phyloP scores from a whole-genome alignment of 2,329 filamentous ascomycete genomes.

The Penicillium sp. region DNA sequence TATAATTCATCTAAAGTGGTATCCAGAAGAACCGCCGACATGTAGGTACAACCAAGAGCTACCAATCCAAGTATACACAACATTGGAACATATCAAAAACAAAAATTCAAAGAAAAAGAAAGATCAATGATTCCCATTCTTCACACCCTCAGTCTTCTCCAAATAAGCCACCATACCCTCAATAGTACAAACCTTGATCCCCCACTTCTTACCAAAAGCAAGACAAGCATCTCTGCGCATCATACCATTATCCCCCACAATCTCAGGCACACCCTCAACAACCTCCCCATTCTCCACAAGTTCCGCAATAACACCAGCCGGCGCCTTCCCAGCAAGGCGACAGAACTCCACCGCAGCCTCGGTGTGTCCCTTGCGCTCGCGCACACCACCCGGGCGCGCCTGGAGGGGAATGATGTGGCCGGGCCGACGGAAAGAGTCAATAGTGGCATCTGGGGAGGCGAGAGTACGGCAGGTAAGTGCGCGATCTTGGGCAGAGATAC shows the following conservation, averaged over 20 bases:
- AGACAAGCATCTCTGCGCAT: conserved; percentile 87
- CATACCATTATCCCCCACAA: conserved; percentile 73
- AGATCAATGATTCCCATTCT: conserved; percentile 39
- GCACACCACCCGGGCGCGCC: conserved; percentile 76
- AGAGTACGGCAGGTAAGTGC: conserved; percentile 77
- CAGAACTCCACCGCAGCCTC: conserved; percentile 94
- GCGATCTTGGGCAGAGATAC: conserved; percentile 87
- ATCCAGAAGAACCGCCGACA: conserved; percentile 3
- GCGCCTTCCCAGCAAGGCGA: conserved; percentile 73
- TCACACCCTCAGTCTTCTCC: conserved; percentile 67
- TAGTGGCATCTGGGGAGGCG: conserved; percentile 62
- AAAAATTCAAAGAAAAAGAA: conserved; percentile 2
- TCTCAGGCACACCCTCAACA: conserved; percentile 66
- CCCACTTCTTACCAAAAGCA: conserved; percentile 83
- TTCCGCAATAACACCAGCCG: conserved; percentile 83
- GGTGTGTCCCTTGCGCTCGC: conserved; percentile 80
- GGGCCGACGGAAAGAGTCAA: conserved; percentile 71
- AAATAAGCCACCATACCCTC: conserved; percentile 81
- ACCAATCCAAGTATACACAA: conserved; percentile 7
- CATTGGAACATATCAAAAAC: background rate
- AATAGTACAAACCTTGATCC: conserved; percentile 92
- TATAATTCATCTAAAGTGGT: conserved; percentile 12
- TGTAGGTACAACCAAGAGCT: conserved; percentile 4
- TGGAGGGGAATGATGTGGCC: conserved; percentile 89
- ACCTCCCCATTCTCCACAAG: conserved; percentile 82